Conservation (phyloP, 441 rosid genomes). For the Eruca vesicaria region DNA sequence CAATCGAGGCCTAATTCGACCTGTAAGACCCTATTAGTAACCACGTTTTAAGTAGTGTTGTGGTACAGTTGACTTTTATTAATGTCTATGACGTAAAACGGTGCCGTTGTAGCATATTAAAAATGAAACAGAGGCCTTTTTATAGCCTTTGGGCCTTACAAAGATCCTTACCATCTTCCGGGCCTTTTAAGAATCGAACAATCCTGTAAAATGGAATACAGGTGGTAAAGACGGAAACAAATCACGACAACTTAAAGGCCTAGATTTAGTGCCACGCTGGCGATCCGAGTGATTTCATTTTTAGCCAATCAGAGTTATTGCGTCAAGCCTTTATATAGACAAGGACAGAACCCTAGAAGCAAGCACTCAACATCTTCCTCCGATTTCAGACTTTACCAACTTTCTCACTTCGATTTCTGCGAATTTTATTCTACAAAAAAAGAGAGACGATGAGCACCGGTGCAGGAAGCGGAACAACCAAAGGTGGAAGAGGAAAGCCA, state of each 20-base stretch:
- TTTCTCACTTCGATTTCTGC: background rate
- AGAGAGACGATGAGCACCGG: slow-evolving; percentile 27
- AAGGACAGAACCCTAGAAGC: background rate
- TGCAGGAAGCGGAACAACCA: slow-evolving; percentile 58
- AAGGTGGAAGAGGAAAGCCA: slow-evolving; percentile 72
- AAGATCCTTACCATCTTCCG: background rate
- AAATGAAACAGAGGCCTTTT: background rate
- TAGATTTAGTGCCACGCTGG: slow-evolving; percentile 17
- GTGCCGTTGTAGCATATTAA: background rate
- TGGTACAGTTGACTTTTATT: background rate
- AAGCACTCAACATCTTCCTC: background rate
- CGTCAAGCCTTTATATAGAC: background rate
- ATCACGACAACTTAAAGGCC: background rate
- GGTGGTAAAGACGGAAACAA: background rate
- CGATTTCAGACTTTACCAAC: no score
- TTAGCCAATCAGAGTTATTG: background rate
- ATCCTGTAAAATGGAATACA: background rate
- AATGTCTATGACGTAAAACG: background rate
- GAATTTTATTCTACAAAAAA: background rate
- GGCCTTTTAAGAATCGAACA: background rate
- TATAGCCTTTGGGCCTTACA: background rate
- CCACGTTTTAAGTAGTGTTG: background rate
- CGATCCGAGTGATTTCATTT: background rate
- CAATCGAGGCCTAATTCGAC: no score
- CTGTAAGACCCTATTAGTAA: background rate